phyloP scores from a whole-genome alignment of 2,329 filamentous ascomycete genomes.

The Periconia macrospinosa region DNA sequence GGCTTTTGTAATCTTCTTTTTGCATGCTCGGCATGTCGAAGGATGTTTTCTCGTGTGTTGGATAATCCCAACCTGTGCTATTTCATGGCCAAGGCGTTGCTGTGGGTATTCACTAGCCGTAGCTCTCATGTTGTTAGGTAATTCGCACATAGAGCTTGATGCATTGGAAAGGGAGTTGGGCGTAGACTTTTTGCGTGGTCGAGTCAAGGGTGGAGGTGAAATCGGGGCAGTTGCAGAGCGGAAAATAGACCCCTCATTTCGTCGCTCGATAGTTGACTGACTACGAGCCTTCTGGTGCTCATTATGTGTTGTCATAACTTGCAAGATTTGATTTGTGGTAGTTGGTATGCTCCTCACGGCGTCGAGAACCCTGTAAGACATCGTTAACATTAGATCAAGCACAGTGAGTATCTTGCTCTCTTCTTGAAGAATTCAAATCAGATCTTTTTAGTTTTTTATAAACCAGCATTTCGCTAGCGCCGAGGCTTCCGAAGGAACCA shows the following conservation, averaged over 20 bases:
- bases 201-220: constrained; percentile 29
- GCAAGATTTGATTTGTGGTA: background rate
- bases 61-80: background rate
- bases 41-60: background rate
- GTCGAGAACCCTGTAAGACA: background rate
- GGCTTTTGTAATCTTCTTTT: constrained; percentile 18
- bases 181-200: background rate
- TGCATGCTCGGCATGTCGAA: constrained; percentile 34
- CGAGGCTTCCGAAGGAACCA: constrained; percentile 32
- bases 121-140: background rate
- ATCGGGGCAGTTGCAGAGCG: constrained; percentile 4
- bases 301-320: background rate
- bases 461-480: constrained; percentile 27
- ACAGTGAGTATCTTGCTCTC: background rate
- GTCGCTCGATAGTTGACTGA: background rate
- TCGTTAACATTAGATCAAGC: background rate
- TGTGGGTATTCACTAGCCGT: background rate
- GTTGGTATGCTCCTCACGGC: background rate
- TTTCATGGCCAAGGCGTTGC: background rate
- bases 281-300: background rate
- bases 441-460: constrained; percentile 22
- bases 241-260: background rate
- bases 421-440: constrained; percentile 5
- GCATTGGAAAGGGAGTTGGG: background rate
- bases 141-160: background rate